Conservation (phyloP, 768 basidiomycete genomes). For the Hericium coralloides region DNA sequence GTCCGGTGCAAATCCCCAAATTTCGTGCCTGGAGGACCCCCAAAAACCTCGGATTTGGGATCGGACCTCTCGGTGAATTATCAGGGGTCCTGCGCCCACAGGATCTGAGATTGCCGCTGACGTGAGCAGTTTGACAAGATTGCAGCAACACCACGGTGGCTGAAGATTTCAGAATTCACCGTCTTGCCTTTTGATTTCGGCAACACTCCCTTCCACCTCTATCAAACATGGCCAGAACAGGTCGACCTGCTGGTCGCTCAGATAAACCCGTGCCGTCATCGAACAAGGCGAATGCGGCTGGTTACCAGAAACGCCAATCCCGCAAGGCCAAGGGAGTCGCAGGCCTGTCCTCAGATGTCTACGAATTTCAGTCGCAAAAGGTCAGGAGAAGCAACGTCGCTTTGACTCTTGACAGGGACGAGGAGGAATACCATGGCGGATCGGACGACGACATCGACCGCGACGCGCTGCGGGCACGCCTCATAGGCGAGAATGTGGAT, state of each 20-base stretch:
- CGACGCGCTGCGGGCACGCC: slow-evolving; percentile 18
- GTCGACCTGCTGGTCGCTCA: background rate
- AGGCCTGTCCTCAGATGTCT: slow-evolving; percentile 41
- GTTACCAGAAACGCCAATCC: slow-evolving; percentile 43
- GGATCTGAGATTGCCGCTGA: no score
- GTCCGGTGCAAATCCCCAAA: no score
- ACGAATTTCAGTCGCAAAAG: slow-evolving; percentile 50
- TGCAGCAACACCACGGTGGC: background rate
- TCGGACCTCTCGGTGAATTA: no score
- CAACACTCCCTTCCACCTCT: background rate
- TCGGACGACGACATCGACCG: slow-evolving; percentile 30
- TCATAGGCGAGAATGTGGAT: slow-evolving; percentile 32
- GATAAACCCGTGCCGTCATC: background rate
- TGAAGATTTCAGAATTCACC: background rate
- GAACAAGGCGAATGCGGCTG: slow-evolving; percentile 32
- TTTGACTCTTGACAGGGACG: slow-evolving; percentile 50
- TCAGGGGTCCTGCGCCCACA: no score
- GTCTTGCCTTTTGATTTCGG: background rate
- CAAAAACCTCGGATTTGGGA: no score
- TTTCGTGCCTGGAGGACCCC: no score
- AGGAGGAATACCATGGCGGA: slow-evolving; percentile 23
- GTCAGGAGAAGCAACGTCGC: slow-evolving; percentile 42
- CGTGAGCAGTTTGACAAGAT: no score
- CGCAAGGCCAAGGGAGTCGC: slow-evolving; percentile 29
- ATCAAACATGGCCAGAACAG: background rate